Evolutionary conservation across 805 yeast genomes (phyloP), one percentile per base, ranked within the genome.

Genomic region (Teunomyces lycoperdinae): DNA sequence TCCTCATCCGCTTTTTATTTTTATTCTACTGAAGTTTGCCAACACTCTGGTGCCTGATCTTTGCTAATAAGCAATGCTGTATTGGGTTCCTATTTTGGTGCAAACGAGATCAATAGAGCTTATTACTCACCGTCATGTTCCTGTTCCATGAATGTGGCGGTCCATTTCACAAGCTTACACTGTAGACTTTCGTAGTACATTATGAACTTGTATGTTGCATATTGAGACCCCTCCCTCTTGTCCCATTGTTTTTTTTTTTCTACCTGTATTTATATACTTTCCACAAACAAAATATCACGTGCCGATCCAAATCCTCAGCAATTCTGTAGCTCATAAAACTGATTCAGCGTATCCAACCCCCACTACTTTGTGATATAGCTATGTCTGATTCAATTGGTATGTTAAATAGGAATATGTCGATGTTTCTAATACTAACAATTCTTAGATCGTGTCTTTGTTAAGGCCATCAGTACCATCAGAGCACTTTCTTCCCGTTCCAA

Each of bases 401-500:
- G 72, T 57, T 56, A 24, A 4, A 16, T n/a, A 3, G 30, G 5
- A 5, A 20, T 20, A 6, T 6, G 10, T 11, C 14, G 26, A 14
- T 10, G 13, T n/a, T 8, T 28, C 10, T 27, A 11, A 32, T 42
- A 53, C 64, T 59, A 59, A 59, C 64, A 29, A 28, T n/a, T 11
- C 11, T 38, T 50, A 70, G 96, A 88, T 67, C 80, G 89, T 43
- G 92, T 88, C 5, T 89, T 89, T 66, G 85, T 80, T 35, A 85
- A 85, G 67, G 95, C 96, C 4, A 86, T 89, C 50, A 74, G 90
- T 38, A 87, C 94, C 4, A 86, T 89, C 46, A 75, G 85, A 51
- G 79, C 90, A 2, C 70, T 89, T 38, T 84, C 92, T 2, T 76
- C 86, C 5, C 73, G 84, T 46, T 74, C 85, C 16, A 80, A 81